Evolutionary conservation across 768 basidiomycete genomes (phyloP).

Genomic region (Dendrothele bispora): DNA sequence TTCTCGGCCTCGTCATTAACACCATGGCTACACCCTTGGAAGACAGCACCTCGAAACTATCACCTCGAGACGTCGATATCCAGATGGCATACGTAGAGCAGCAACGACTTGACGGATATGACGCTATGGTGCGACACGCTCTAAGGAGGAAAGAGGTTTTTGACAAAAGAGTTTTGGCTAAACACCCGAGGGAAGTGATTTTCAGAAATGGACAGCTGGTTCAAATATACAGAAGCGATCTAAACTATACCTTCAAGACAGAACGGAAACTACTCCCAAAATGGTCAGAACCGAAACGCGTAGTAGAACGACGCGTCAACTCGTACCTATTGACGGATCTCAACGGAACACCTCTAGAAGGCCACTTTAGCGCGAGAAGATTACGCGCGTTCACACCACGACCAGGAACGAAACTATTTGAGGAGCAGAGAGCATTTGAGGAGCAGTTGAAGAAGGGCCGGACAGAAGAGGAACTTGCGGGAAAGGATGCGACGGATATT

Average conservation of each 20-base stretch:
- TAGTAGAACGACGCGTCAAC: too few species aligned
- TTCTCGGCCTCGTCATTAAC: conserved; percentile 7
- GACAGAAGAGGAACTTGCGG: too few species aligned
- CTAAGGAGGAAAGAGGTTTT: conserved; percentile 18
- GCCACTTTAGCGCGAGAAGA: too few species aligned
- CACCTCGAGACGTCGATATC: conserved; percentile 1
- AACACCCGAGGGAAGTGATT: conserved; percentile 10
- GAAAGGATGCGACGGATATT: too few species aligned
- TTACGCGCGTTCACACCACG: neutral
- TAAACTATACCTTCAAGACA: too few species aligned
- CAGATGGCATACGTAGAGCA: conserved; percentile 22
- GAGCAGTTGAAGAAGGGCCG: too few species aligned
- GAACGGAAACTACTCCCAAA: too few species aligned
- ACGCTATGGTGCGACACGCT: conserved; percentile 13
- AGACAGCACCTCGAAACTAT: conserved; percentile 17
- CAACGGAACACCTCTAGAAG: too few species aligned
- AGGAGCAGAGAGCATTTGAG: neutral
- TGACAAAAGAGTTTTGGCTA: conserved; percentile 10
- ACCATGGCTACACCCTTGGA: conserved; percentile 1
- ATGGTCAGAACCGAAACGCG: too few species aligned
- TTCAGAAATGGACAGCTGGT: conserved; percentile 20
- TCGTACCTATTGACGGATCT: too few species aligned
- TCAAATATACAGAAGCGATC: too few species aligned
- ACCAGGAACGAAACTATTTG: neutral
- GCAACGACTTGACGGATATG: conserved; percentile 17